These are phyloP conservation scores for Pleomassaria siparia DNA, from an alignment of 2,329 filamentous ascomycete genomes.

Conservation along the genomic window DNA sequence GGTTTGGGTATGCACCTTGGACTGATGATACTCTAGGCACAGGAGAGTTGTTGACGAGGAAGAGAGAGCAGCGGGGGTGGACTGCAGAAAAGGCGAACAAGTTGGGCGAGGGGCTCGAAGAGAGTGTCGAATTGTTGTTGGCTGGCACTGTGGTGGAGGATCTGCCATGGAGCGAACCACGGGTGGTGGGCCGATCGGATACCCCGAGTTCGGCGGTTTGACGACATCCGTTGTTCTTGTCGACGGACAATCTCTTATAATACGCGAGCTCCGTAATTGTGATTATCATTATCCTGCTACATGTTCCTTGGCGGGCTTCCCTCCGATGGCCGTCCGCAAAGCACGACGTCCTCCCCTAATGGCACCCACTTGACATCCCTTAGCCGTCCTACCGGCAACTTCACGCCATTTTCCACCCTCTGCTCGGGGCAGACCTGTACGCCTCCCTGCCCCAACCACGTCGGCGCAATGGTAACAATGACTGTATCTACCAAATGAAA, in stretches of 20 bases:
- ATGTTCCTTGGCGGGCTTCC: too few relatives aligned
- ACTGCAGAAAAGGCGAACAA: constrained; percentile 17
- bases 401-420: constrained; percentile 50
- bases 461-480: constrained; percentile 86
- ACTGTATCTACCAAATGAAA: constrained; percentile 70
- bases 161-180: constrained; percentile 28
- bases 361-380: constrained; percentile 71
- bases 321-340: constrained; percentile 65
- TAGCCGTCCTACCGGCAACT: constrained; percentile 64
- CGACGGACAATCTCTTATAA: too few relatives aligned
- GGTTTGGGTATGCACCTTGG: constrained; percentile 43
- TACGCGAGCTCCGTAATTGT: too few relatives aligned
- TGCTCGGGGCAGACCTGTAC: constrained; percentile 74
- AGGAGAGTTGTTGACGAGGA: constrained; percentile 35
- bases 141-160: constrained; percentile 19
- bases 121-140: constrained; percentile 30
- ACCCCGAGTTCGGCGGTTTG: background rate
- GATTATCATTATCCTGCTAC: too few relatives aligned
- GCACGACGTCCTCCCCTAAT: constrained; percentile 78
- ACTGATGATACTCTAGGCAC: constrained; percentile 44
- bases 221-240: background rate
- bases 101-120: constrained; percentile 28
- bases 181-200: background rate
- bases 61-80: constrained; percentile 47
- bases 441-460: constrained; percentile 82